Evolutionary conservation across 1,284 basidiomycete genomes (phyloP), one percentile per base, ranked within the genome.

Genomic region (Sparassis latifolia): DNA sequence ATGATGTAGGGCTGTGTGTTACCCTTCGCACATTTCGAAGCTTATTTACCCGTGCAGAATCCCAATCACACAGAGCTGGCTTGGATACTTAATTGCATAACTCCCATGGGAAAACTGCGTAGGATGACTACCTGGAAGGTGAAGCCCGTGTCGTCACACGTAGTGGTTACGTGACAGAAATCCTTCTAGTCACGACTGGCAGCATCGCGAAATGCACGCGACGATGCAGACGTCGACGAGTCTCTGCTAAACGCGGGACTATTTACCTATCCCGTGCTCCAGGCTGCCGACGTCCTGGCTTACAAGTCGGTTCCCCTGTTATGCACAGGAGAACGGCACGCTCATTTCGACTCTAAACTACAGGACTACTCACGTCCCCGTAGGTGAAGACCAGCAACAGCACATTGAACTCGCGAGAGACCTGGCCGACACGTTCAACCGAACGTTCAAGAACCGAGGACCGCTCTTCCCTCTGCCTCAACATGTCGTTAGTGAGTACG

Each of bases 71-170:
- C 85, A 0, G 92, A 97, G 62, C 72, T 97, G n/a, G 86, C 87
- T 1, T 98, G 95, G 95, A 82, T 94, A 51, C 67, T 98, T 48
- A 90, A 83, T 57, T 96, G 93, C 58, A 69, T 94, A 39, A 86
- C 91, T 0, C 82, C 91, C 0, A 77, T 96, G 42, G 92, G 93
- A 5, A 84, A 84, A 58, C 70, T 98, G 7, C 79, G 84, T 38
- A 73, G 93, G 40, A 96, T 97, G 93, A 97, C 93, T 2, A 95
- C 92, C 0, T 97, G 93, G 93, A 97, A 96, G 79, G 90, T 55
- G 12, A 10, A 31, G 30, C 29, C n/a, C 41, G 47, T 39, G 12
- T 41, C 10, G 5, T 41, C 6, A 31, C 10, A 27, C 10, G 40
- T 42, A 42, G 40, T 20, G 20, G 7, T 28, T 42, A 28, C 40